Evolutionary conservation across 352 stramenopile genomes (phyloP), one percentile per base, ranked within the genome.

Genomic region (Pythium periplocum): DNA sequence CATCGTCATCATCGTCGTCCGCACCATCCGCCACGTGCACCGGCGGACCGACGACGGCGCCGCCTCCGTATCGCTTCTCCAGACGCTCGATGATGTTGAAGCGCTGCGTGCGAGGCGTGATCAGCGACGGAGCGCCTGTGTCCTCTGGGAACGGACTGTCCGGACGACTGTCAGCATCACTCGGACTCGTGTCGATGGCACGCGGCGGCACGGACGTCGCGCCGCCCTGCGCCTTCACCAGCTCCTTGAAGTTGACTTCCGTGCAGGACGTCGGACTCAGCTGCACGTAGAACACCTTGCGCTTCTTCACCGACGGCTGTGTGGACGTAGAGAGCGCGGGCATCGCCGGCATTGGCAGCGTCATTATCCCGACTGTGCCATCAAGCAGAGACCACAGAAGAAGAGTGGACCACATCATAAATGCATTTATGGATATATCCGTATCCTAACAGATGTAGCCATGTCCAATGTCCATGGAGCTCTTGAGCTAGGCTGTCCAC

Each of bases 41-140:
- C 4, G 70, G 62, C 50, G 58, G 71, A 33, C 85, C 71, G 9
- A 91, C 58, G 50, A 90, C 66, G 2, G 77, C 68, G 4, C 84
- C 84, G 17, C 77, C 67, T 34, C 84, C 84, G 46, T 94, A 94
- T 2, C 84, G 78, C 53, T 94, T 91, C 59, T 94, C 84, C 30
- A 94, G 62, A 17, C 83, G 76, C 52, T 94, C 84, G 48, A 94
- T 94, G 64, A 94, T 94, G 53, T 90, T 87, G 54, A 86, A 94
- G 31, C 80, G 78, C 62, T 88, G 60, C 12, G 69, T 67, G 2
- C 69, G 61, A 2, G 62, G 62, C 11, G 57, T 66, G 0, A 51
- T 42, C 12, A 63, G 48, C 37, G 52, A 26, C 17, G 17, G 17
- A 26, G 17, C 17, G 17, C 17, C 17, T 26, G 17, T 26, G 17